Conservation (phyloP, 129 eudicot species). For the Flaveria robusta region DNA sequence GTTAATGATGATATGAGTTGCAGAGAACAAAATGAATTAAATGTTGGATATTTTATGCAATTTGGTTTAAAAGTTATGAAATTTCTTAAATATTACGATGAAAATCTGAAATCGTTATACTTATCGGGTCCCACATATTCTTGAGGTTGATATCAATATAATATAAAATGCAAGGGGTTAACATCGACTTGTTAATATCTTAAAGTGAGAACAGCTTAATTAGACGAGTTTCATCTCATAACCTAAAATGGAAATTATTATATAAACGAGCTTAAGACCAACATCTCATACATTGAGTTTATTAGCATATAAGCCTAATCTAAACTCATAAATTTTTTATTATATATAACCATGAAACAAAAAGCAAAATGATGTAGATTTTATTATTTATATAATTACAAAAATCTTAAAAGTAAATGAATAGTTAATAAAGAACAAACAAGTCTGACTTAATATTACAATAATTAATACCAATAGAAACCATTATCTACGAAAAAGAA, state of each 20-base stretch:
- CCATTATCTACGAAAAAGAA: conserved; percentile 11
- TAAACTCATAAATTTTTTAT: neutral
- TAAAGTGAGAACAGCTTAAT: too few species aligned
- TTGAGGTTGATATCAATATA: neutral
- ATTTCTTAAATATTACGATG: neutral
- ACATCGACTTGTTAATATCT: too few species aligned
- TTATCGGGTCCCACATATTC: conserved; percentile 19
- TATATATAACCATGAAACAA: neutral
- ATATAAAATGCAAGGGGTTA: too few species aligned
- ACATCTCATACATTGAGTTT: too few species aligned
- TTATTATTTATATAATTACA: neutral
- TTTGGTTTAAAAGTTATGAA: neutral
- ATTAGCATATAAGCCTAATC: too few species aligned
- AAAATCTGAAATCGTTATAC: conserved; percentile 9
- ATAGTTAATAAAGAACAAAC: neutral
- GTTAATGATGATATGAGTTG: conserved; percentile 1
- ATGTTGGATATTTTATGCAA: neutral
- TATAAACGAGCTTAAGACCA: neutral
- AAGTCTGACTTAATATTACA: too few species aligned
- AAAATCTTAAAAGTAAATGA: neutral
- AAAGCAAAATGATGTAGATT: neutral
- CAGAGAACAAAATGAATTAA: neutral
- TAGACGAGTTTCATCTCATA: too few species aligned
- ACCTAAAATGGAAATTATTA: too few species aligned
- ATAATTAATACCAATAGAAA: neutral